Conservation (phyloP, 345 rosid species). For the Trapa bicornis region DNA sequence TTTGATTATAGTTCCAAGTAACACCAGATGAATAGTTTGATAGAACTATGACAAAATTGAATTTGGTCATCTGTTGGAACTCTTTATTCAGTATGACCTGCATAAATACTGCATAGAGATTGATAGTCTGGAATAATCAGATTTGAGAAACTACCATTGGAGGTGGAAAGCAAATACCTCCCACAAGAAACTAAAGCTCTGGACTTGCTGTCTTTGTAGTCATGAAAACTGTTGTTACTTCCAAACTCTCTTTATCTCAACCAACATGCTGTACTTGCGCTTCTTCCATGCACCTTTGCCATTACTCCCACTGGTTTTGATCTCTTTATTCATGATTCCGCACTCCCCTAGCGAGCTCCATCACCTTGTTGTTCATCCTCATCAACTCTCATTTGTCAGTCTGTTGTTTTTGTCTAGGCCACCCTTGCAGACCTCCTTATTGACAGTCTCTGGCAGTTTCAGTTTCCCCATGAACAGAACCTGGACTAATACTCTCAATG, state of each 20-base stretch:
- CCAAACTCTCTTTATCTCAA: slow-evolving; percentile 79
- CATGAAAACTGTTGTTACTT: slow-evolving; percentile 36
- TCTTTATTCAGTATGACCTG: no score
- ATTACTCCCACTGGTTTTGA: slow-evolving; percentile 19
- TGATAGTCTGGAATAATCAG: not conserved
- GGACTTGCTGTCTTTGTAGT: slow-evolving; percentile 10
- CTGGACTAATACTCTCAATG: slow-evolving; percentile 45
- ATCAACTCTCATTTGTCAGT: slow-evolving; percentile 16
- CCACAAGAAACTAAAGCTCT: not conserved
- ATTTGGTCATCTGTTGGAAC: not conserved
- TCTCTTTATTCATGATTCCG: slow-evolving; percentile 36
- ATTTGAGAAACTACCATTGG: no score
- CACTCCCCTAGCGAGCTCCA: slow-evolving; percentile 42
- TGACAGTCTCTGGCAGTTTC: slow-evolving; percentile 41
- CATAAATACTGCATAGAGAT: not conserved
- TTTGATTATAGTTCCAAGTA: not conserved
- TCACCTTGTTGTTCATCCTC: slow-evolving; percentile 53
- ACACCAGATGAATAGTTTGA: not conserved
- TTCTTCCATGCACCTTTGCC: slow-evolving; percentile 16
- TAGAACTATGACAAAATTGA: not conserved
- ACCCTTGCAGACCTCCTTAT: slow-evolving; percentile 15
- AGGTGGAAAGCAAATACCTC: no score
- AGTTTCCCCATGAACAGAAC: slow-evolving; percentile 42
- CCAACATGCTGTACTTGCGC: slow-evolving; percentile 50
- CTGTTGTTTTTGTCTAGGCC: not conserved